These are phyloP conservation scores for Metarhizium robertsii DNA, from an alignment of 2,329 filamentous ascomycete species.

Conservation along the genomic window DNA sequence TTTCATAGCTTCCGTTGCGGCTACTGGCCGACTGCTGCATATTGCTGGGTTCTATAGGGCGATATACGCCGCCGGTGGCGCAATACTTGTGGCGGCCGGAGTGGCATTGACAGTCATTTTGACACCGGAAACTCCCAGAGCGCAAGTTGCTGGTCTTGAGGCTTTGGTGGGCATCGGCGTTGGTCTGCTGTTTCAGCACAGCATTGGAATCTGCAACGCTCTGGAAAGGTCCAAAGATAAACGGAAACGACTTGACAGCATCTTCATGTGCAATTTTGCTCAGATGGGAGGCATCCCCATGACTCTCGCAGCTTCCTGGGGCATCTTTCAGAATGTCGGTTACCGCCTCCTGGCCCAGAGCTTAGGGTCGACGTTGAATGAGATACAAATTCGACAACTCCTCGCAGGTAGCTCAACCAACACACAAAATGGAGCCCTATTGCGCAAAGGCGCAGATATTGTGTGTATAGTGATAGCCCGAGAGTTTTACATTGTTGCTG, in stretches of 20 bases:
- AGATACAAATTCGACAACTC: no score
- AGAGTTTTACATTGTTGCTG: no score
- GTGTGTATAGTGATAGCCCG: no score
- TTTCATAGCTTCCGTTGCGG: slow-evolving; percentile 24
- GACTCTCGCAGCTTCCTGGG: slow-evolving; percentile 17
- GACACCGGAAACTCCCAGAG: slow-evolving; percentile 13
- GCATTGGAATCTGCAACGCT: slow-evolving; percentile 9
- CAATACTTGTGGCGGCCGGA: slow-evolving; percentile 16
- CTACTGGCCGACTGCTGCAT: slow-evolving; percentile 28
- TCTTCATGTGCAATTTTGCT: slow-evolving; percentile 23
- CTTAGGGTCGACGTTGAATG: no score
- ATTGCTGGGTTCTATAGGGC: slow-evolving; percentile 4
- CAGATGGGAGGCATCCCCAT: slow-evolving; percentile 21
- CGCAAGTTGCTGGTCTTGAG: slow-evolving; percentile 20
- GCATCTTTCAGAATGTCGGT: slow-evolving; percentile 23
- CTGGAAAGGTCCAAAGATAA: slow-evolving; percentile 15
- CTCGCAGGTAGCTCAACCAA: no score
- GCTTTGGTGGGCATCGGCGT: slow-evolving; percentile 22
- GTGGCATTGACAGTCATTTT: slow-evolving; percentile 15
- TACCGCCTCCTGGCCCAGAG: slow-evolving; percentile 10
- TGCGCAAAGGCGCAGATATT: no score
- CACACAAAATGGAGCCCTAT: no score
- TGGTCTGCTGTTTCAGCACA: slow-evolving; percentile 21
- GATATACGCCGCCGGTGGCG: slow-evolving; percentile 11
- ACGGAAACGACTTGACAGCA: slow-evolving; percentile 17